phyloP scores from a whole-genome alignment of 2,329 filamentous ascomycete species.

The Cordyceps farinosa region DNA sequence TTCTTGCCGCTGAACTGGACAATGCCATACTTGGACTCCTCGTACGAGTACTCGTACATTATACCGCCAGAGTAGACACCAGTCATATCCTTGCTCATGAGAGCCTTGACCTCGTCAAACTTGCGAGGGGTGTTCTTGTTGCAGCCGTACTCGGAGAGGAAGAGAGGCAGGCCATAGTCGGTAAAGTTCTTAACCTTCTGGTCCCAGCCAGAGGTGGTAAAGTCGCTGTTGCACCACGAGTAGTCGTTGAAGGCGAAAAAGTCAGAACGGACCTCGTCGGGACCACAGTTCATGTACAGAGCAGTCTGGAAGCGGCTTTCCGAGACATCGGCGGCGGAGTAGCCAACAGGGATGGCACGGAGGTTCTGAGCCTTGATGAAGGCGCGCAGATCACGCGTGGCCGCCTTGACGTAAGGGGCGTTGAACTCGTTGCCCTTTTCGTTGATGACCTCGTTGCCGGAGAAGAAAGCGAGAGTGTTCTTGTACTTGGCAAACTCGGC shows the following conservation, averaged over 20 bases:
- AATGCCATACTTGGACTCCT: constrained; percentile 76
- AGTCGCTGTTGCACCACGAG: constrained; percentile 76
- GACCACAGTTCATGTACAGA: constrained; percentile 89
- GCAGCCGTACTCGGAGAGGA: constrained; percentile 95
- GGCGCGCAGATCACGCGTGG: constrained; percentile 71
- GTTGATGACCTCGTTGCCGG: constrained; percentile 78
- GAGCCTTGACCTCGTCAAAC: constrained; percentile 73
- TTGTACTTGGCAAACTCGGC: constrained; percentile 77
- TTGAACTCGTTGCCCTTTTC: constrained; percentile 58
- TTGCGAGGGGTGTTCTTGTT: constrained; percentile 69
- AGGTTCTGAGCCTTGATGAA: constrained; percentile 62
- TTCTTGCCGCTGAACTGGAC: constrained; percentile 57
- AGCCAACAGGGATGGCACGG: constrained; percentile 69
- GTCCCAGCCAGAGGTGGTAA: constrained; percentile 73
- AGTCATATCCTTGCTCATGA: constrained; percentile 84
- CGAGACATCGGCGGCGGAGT: constrained; percentile 75
- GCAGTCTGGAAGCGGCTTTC: constrained; percentile 84
- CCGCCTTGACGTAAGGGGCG: constrained; percentile 74
- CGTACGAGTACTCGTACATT: constrained; percentile 89
- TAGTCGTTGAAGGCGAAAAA: constrained; percentile 91
- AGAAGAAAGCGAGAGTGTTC: constrained; percentile 87
- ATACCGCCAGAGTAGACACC: constrained; percentile 90
- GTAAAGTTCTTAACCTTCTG: constrained; percentile 84
- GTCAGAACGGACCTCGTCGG: constrained; percentile 78
- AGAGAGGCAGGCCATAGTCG: constrained; percentile 83